Evolutionary conservation across 495 filamentous ascomycete genomes (phyloP).

Genomic region (Hypoxylon lenormandii): DNA sequence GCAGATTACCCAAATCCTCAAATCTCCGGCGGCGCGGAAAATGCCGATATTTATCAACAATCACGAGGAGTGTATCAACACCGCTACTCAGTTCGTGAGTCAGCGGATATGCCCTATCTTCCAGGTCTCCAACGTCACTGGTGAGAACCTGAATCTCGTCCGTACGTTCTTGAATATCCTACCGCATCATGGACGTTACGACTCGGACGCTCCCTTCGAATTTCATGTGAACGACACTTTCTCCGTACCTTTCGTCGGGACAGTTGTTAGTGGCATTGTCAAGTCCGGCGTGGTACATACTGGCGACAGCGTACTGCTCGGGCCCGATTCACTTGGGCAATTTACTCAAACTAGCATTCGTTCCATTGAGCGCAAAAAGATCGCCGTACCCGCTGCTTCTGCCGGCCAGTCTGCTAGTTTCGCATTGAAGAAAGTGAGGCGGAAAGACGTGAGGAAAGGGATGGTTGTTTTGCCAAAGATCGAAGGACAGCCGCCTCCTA

Average conservation of each 20-base stretch:
- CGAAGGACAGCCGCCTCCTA: slow-evolving; percentile 73
- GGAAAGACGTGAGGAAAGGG: slow-evolving; percentile 96
- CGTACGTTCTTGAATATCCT: slow-evolving; percentile 94
- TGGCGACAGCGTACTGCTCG: slow-evolving; percentile 88
- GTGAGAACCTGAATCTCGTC: slow-evolving; percentile 80
- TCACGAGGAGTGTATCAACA: slow-evolving; percentile 90
- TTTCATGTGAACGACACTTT: slow-evolving; percentile 98
- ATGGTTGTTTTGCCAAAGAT: slow-evolving; percentile 95
- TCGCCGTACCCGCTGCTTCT: slow-evolving; percentile 85
- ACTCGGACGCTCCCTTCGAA: slow-evolving; percentile 87
- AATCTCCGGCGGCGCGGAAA: slow-evolving; percentile 91
- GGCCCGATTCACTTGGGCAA: slow-evolving; percentile 90
- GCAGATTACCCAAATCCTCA: slow-evolving; percentile 91
- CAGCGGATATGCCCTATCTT: slow-evolving; percentile 97
- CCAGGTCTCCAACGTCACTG: slow-evolving; percentile 97
- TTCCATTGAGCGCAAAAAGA: slow-evolving; percentile 94
- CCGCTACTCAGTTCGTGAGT: slow-evolving; percentile 93
- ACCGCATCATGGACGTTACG: slow-evolving; percentile 93
- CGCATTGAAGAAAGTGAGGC: slow-evolving; percentile 82
- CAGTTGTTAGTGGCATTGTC: slow-evolving; percentile 93
- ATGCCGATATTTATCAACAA: slow-evolving; percentile 98
- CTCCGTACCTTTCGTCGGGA: slow-evolving; percentile 97
- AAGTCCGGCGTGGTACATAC: slow-evolving; percentile 88
- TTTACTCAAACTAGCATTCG: slow-evolving; percentile 91
- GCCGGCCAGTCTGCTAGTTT: slow-evolving; percentile 95